Percentiles rank a stretch among this genome's conserved stretches.
Evolutionary conservation across 2,329 filamentous ascomycete species (phyloP).

Genomic region (Paracoccidioides brasiliensis): DNA sequence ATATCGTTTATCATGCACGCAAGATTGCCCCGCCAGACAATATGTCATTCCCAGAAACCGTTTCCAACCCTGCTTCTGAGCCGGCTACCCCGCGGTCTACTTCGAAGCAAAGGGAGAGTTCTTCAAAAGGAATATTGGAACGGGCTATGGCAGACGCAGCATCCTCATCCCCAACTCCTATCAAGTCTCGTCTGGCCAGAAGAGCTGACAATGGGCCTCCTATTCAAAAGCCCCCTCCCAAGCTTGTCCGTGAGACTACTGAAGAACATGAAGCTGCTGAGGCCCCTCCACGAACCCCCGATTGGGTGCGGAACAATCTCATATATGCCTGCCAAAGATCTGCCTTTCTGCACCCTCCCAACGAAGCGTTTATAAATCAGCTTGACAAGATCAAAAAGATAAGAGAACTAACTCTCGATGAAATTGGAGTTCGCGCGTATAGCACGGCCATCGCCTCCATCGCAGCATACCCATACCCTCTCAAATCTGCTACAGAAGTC

Average conservation of each 20-base stretch:
- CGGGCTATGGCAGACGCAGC: constrained; percentile 40
- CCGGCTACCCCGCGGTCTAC: constrained; percentile 2
- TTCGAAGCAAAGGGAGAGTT: constrained; percentile 7
- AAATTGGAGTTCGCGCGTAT: constrained; percentile 73
- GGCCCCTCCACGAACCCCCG: constrained; percentile 53
- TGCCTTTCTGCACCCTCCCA: constrained; percentile 57
- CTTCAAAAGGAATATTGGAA: constrained; percentile 32
- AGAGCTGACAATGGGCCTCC: constrained; percentile 9
- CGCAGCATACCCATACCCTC: constrained; percentile 59
- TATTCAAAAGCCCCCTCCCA: constrained; percentile 23
- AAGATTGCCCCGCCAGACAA: constrained; percentile 7
- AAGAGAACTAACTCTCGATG: constrained; percentile 58
- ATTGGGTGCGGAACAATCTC: constrained; percentile 51
- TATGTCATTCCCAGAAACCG: constrained; percentile 2
- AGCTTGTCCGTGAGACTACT: constrained; percentile 56
- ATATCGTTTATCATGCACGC: constrained; percentile 39
- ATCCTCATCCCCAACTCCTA: constrained; percentile 6
- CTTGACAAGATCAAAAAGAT: constrained; percentile 62
- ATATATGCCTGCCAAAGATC: constrained; percentile 71
- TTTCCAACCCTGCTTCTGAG: constrained; percentile 6
- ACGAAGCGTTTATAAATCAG: constrained; percentile 59
- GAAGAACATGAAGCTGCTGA: constrained; percentile 56
- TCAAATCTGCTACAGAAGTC: constrained; percentile 35
- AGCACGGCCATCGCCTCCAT: constrained; percentile 74
- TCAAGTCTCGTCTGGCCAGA: constrained; percentile 1